These are phyloP conservation scores for Penicillium turbatum DNA, from an alignment of 495 filamentous ascomycete genomes.

Conservation along the genomic window DNA sequence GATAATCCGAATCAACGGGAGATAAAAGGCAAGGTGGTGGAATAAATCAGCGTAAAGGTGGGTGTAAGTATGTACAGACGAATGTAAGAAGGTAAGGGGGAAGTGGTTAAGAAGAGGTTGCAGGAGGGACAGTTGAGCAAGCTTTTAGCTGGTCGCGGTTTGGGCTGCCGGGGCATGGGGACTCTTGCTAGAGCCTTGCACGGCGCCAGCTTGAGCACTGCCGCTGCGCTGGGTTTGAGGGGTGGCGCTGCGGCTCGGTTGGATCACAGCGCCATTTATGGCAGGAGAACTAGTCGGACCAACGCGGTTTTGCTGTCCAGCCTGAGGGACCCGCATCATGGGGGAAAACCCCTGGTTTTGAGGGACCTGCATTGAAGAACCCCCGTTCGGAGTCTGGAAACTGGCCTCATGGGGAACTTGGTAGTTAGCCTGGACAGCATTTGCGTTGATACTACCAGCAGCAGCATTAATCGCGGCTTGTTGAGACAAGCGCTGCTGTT, in stretches of 20 bases:
- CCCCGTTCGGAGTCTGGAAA: constrained; percentile 37
- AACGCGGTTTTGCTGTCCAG: constrained; percentile 41
- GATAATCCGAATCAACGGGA: constrained; percentile 17
- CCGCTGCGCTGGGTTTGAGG: constrained; percentile 49
- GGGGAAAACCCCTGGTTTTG: constrained; percentile 68
- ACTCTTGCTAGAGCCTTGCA: constrained; percentile 40
- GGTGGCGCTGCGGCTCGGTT: constrained; percentile 45
- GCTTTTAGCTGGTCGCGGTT: constrained; percentile 30
- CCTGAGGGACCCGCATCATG: constrained; percentile 66
- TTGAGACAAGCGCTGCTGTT: constrained; percentile 50
- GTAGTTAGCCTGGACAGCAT: constrained; percentile 34
- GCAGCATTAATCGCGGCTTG: constrained; percentile 64
- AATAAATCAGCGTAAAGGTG: constrained; percentile 24
- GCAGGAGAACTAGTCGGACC: constrained; percentile 37
- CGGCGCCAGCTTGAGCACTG: constrained; percentile 36
- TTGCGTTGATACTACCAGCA: constrained; percentile 46
- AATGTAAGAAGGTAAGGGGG: constrained; percentile 15
- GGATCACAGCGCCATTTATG: constrained; percentile 38
- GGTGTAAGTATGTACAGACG: constrained; percentile 39
- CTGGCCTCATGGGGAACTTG: constrained; percentile 40
- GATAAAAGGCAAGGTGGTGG: constrained; percentile 1
- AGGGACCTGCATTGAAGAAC: constrained; percentile 39
- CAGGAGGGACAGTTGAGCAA: background rate
- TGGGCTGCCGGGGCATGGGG: constrained; percentile 45
- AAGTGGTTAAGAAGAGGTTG: background rate